A percentile compares a stretch with the other conserved stretches of the same genome.
Evolutionary conservation across 768 basidiomycete genomes (phyloP).

Genomic region (Lactifluus subvellereus): DNA sequence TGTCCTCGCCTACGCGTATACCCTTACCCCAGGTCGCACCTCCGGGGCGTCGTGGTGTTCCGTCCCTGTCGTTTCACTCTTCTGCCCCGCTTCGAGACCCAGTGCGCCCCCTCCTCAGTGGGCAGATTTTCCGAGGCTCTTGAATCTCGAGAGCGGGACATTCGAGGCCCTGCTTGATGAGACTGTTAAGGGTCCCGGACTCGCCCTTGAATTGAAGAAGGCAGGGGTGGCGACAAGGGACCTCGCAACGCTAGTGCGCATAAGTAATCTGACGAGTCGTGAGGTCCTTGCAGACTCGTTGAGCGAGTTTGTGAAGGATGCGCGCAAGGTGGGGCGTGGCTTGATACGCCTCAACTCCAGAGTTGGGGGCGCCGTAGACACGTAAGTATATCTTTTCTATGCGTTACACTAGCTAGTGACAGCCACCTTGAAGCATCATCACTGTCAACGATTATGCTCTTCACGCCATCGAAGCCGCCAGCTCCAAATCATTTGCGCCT

Average conservation of each 20-base stretch:
- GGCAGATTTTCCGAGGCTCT: constrained; percentile 58
- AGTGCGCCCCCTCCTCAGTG: constrained; percentile 32
- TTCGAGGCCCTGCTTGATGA: constrained; percentile 61
- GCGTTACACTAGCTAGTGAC: background rate
- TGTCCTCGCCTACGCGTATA: constrained; percentile 44
- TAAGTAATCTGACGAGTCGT: constrained; percentile 58
- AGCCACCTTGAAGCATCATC: constrained; percentile 45
- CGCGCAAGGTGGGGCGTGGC: constrained; percentile 52
- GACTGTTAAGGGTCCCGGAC: constrained; percentile 48
- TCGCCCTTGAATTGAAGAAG: constrained; percentile 66
- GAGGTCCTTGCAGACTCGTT: constrained; percentile 52
- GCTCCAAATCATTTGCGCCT: constrained; percentile 28
- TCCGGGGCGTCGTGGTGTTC: constrained; percentile 47
- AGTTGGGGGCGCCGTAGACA: constrained; percentile 70
- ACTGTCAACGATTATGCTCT: constrained; percentile 71
- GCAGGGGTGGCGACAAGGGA: constrained; percentile 74
- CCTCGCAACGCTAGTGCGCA: constrained; percentile 53
- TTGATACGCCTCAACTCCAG: constrained; percentile 59
- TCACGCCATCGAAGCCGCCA: constrained; percentile 43
- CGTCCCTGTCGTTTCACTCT: constrained; percentile 57
- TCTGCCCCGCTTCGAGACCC: constrained; percentile 18
- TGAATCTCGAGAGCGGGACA: constrained; percentile 52
- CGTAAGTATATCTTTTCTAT: constrained; percentile 37
- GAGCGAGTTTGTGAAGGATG: constrained; percentile 50
- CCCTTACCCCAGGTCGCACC: constrained; percentile 32